Evolutionary conservation across 2,329 filamentous ascomycete genomes (phyloP), one percentile per base, ranked within the genome.

Genomic region (Phaeosphaeria sp.): DNA sequence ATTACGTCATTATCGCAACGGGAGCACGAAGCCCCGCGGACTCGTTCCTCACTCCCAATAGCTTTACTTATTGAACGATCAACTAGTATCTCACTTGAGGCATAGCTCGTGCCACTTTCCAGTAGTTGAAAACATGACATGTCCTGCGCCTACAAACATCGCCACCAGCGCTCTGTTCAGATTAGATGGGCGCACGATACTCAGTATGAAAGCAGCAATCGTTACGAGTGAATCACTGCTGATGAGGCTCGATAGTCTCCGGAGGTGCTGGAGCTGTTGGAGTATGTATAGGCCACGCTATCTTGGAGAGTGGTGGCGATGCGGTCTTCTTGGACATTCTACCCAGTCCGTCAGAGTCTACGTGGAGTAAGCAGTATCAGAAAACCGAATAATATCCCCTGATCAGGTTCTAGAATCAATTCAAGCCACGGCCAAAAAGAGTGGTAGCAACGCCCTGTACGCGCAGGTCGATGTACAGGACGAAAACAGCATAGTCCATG

Each of bases 231-330:
- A n/a, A n/a, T 6, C 21, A 11, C n/a, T 39, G 36, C 18, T 30
- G 9, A 30, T 18, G 46, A 52, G 0, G 27, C 11, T 20, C 39
- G 30, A 7, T 20, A 71, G 70, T 74, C 6, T 70, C 70, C n/a
- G 71, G 69, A 1, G 71, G 71, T 6, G 63, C 64, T 6, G 68
- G 71, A 17, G 69, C 66, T 17, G 65, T 73, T 15, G 71, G 70
- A 2, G 63, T 56, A 1, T 59, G 58, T 0, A 59, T 72, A 9
- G 68, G 66, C 2, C 64, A 50, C 52, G 61, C 69, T 4, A 65
- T 72, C 4, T 51, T 73, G 17, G 67, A 73, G 41, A 69, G 64
- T 44, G 70, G 71, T 11, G 70, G 63, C 9, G 70, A 74, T 36
- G 66, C 67, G 1, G 54, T 68, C 9, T 64, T 69, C 25, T 30